phyloP scores from a whole-genome alignment of 176 grass and related monocot species.

The Cenchrus fungigraminus region DNA sequence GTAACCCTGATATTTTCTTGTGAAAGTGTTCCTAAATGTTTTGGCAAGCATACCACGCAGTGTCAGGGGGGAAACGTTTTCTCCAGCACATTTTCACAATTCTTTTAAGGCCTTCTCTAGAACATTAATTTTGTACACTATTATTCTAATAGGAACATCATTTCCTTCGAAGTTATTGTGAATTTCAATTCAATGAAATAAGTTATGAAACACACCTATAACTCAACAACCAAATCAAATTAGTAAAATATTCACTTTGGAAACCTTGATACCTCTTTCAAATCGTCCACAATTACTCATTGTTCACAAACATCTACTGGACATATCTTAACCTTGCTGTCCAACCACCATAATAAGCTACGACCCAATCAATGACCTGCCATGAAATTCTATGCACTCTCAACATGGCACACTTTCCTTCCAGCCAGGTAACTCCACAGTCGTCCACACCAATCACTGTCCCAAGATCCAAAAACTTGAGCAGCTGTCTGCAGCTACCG shows the following conservation, averaged over 20 bases:
- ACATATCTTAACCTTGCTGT: not conserved
- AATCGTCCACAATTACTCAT: not conserved
- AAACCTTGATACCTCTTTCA: not conserved
- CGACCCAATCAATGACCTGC: not conserved
- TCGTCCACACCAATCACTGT: slow-evolving; percentile 24
- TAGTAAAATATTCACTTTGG: not conserved
- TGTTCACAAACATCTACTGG: not conserved
- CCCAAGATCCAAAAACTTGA: not conserved
- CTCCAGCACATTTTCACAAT: not conserved
- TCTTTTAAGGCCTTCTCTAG: not conserved
- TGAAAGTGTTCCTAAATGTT: not conserved
- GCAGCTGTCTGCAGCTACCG: not conserved
- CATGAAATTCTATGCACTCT: not conserved
- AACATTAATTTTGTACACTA: not conserved
- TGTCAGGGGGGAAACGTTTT: not conserved
- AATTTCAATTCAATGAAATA: too few relatives aligned
- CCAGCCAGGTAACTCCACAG: slow-evolving; percentile 20
- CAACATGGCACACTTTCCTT: slow-evolving; percentile 35
- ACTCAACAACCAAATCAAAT: not conserved
- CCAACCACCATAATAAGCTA: not conserved
- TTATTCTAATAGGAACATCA: not conserved
- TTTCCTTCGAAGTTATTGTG: not conserved
- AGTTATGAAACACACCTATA: too few relatives aligned
- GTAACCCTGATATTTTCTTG: not conserved
- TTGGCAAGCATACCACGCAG: not conserved